Evolutionary conservation across 306 rosid genomes (phyloP).

Genomic region (Styphnolobium japonicum): DNA sequence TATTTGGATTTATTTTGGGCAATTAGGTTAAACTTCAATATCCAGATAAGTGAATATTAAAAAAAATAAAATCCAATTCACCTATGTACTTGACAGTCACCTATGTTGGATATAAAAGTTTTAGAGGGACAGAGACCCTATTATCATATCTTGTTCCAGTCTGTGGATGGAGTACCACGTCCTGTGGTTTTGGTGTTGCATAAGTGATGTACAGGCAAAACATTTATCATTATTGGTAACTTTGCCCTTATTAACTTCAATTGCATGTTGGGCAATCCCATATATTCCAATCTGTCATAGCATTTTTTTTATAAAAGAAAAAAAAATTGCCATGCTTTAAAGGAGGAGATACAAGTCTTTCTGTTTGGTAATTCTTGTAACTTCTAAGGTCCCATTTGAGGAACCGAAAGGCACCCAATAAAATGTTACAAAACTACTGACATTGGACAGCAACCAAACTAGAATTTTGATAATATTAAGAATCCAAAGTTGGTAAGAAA

Average conservation of each 20-base stretch:
- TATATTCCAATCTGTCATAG: background rate
- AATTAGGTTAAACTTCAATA: slow-evolving; percentile 8
- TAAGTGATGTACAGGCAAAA: background rate
- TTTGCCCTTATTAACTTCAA: background rate
- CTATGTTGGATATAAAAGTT: too few relatives aligned
- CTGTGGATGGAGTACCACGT: background rate
- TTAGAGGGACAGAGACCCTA: background rate
- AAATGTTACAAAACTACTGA: background rate
- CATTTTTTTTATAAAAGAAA: background rate
- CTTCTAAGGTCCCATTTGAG: slow-evolving; percentile 25
- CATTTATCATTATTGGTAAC: background rate
- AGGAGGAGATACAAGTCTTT: background rate
- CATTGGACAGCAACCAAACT: slow-evolving; percentile 9
- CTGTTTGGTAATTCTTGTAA: slow-evolving; percentile 7
- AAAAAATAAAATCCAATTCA: too few relatives aligned
- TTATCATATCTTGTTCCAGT: slow-evolving; percentile 14
- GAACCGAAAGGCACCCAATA: slow-evolving; percentile 26
- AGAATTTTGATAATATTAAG: slow-evolving; percentile 23
- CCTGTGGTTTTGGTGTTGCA: slow-evolving; percentile 9
- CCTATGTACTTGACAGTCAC: too few relatives aligned
- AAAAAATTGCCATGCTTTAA: background rate
- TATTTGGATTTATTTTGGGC: slow-evolving; percentile 4
- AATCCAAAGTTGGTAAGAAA: slow-evolving; percentile 21
- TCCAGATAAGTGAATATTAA: background rate
- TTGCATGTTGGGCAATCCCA: slow-evolving; percentile 16